Conservation (phyloP, 2,329 filamentous ascomycete species). For the Westerdykella aurantiaca region DNA sequence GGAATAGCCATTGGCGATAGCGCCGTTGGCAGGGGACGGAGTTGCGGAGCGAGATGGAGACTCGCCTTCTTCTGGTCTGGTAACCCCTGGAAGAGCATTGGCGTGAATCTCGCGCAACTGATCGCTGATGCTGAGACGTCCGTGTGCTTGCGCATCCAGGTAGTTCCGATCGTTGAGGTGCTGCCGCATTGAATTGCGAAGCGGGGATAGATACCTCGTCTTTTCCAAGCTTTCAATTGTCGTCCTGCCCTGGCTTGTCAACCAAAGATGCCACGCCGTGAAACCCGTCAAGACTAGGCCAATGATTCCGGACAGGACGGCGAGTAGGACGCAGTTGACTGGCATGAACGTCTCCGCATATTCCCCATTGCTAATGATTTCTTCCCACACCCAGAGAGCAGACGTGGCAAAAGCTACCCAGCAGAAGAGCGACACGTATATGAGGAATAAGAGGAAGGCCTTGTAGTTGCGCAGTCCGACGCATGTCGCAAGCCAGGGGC, state of each 20-base stretch:
- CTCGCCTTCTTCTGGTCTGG: slow-evolving; percentile 76
- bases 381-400: slow-evolving; percentile 75
- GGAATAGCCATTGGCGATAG: slow-evolving; percentile 33
- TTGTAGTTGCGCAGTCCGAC: slow-evolving; percentile 95
- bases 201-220: slow-evolving; percentile 81
- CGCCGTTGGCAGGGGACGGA: slow-evolving; percentile 25
- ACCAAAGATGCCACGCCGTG: slow-evolving; percentile 82
- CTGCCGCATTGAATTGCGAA: slow-evolving; percentile 64
- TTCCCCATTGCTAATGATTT: slow-evolving; percentile 65
- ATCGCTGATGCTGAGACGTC: slow-evolving; percentile 48
- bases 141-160: slow-evolving; percentile 39
- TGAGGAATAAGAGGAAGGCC: slow-evolving; percentile 83
- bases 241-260: slow-evolving; percentile 74
- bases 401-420: slow-evolving; percentile 74
- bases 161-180: slow-evolving; percentile 49
- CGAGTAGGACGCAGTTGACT: slow-evolving; percentile 84
- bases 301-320: slow-evolving; percentile 84
- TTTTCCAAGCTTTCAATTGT: slow-evolving; percentile 97
- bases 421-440: slow-evolving; percentile 84
- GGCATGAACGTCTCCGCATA: slow-evolving; percentile 75
- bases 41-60: slow-evolving; percentile 38
- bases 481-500: slow-evolving; percentile 94
- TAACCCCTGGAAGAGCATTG: slow-evolving; percentile 73
- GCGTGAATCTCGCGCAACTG: slow-evolving; percentile 77
- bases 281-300: slow-evolving; percentile 84